These are phyloP conservation scores for Fusarium pilosicola DNA, from an alignment of 2,329 filamentous ascomycete genomes.

Conservation along the genomic window DNA sequence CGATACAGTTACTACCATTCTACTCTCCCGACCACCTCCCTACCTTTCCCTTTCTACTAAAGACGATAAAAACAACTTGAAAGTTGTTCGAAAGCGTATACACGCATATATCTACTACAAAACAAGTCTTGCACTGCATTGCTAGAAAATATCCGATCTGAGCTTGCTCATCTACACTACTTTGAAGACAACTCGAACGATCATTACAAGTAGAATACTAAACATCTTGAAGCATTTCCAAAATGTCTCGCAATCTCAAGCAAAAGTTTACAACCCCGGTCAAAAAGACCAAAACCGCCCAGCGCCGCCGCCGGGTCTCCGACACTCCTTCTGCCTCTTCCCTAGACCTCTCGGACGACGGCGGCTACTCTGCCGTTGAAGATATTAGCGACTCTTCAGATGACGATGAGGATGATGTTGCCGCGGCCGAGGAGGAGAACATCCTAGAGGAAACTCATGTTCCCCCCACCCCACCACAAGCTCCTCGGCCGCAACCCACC, in stretches of 20 bases:
- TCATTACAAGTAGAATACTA: neutral
- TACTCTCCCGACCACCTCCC: neutral
- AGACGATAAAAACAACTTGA: constrained; percentile 2
- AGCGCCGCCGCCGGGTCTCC: constrained; percentile 58
- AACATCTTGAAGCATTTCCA: constrained; percentile 1
- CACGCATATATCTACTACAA: neutral
- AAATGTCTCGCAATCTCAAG: constrained; percentile 65
- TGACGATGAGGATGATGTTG: constrained; percentile 81
- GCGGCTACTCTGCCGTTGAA: constrained; percentile 79
- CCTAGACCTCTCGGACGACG: constrained; percentile 73
- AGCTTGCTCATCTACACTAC: constrained; percentile 2
- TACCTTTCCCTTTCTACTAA: neutral
- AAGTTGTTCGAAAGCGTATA: neutral
- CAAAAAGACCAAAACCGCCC: constrained; percentile 57
- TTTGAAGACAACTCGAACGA: neutral
- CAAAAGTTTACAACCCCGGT: constrained; percentile 57
- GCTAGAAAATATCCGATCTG: neutral
- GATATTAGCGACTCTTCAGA: constrained; percentile 81
- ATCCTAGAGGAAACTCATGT: constrained; percentile 65
- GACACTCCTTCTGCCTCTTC: constrained; percentile 64
- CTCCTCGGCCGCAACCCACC: constrained; percentile 61
- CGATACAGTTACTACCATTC: constrained; percentile 19
- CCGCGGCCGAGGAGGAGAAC: constrained; percentile 80
- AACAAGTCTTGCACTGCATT: neutral
- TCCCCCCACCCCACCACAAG: constrained; percentile 50